These are phyloP conservation scores for Pleomassaria siparia DNA, from an alignment of 2,329 filamentous ascomycete species.

Conservation along the genomic window DNA sequence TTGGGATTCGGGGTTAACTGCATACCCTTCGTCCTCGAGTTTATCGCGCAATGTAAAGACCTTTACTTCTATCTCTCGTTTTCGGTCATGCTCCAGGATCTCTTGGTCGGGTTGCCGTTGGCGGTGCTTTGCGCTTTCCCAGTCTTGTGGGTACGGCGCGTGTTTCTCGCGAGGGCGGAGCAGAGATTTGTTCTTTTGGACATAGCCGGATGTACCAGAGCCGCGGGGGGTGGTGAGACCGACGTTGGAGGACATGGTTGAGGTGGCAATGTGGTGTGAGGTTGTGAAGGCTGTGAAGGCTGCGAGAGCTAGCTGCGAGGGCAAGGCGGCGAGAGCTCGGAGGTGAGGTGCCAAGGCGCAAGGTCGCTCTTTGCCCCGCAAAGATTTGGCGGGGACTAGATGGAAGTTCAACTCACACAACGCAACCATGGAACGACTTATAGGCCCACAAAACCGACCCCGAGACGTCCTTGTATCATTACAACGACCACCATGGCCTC, in stretches of 20 bases:
- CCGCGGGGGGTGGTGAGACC: conserved; percentile 92
- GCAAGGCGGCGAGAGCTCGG: conserved; percentile 20
- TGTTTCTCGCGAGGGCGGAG: conserved; percentile 79
- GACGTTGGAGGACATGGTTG: conserved; percentile 89
- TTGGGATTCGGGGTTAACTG: conserved; percentile 12
- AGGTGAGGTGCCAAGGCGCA: conserved; percentile 22
- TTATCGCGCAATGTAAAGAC: conserved; percentile 87
- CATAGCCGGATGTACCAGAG: conserved; percentile 94
- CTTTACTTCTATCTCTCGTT: conserved; percentile 88
- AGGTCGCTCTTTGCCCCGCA: conserved; percentile 26
- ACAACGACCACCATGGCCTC: conserved; percentile 16
- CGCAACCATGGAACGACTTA: conserved; percentile 21
- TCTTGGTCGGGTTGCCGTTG: conserved; percentile 86
- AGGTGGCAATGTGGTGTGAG: conserved; percentile 1
- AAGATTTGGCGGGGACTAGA: conserved; percentile 24
- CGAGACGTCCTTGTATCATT: neutral
- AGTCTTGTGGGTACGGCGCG: conserved; percentile 74
- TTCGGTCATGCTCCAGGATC: conserved; percentile 91
- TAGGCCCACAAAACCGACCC: neutral
- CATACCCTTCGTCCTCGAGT: conserved; percentile 91
- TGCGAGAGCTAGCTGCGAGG: conserved; percentile 8
- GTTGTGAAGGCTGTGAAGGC: neutral
- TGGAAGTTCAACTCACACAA: conserved; percentile 5
- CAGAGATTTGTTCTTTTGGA: conserved; percentile 91
- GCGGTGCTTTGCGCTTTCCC: conserved; percentile 69